Evolutionary conservation across 768 basidiomycete species (phyloP).

Genomic region (Suillus lakei): DNA sequence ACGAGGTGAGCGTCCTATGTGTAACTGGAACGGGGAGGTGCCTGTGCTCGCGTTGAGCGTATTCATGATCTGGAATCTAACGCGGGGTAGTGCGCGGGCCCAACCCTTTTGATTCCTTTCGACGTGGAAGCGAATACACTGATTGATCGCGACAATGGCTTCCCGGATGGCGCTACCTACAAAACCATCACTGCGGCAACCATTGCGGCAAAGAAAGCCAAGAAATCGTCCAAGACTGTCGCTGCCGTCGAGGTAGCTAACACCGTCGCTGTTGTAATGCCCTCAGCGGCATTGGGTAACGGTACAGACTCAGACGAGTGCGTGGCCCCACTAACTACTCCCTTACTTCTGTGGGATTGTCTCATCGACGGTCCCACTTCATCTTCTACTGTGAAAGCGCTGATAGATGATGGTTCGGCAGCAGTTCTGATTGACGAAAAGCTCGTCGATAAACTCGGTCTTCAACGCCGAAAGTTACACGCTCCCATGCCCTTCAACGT

Average conservation of each 20-base stretch:
- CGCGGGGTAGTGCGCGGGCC: no score
- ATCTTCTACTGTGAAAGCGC: neutral
- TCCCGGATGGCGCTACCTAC: neutral
- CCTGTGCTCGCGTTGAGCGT: no score
- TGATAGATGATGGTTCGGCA: neutral
- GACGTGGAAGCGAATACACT: no score
- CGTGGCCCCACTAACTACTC: neutral
- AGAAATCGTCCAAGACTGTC: neutral
- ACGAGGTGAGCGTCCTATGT: no score
- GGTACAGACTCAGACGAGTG: neutral
- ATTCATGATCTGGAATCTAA: no score
- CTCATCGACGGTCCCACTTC: neutral
- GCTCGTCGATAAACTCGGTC: neutral
- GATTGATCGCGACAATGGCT: fast-evolving
- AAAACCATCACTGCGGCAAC: neutral
- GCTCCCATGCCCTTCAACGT: neutral
- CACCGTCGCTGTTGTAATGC: neutral
- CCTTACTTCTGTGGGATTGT: neutral
- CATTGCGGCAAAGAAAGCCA: neutral
- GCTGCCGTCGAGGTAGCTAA: neutral
- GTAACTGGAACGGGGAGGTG: no score
- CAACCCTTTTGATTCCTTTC: no score
- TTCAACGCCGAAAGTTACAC: neutral
- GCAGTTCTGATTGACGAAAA: neutral
- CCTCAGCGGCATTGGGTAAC: neutral